phyloP scores from a whole-genome alignment of 495 filamentous ascomycete species.

The Hyaloscypha variabilis region DNA sequence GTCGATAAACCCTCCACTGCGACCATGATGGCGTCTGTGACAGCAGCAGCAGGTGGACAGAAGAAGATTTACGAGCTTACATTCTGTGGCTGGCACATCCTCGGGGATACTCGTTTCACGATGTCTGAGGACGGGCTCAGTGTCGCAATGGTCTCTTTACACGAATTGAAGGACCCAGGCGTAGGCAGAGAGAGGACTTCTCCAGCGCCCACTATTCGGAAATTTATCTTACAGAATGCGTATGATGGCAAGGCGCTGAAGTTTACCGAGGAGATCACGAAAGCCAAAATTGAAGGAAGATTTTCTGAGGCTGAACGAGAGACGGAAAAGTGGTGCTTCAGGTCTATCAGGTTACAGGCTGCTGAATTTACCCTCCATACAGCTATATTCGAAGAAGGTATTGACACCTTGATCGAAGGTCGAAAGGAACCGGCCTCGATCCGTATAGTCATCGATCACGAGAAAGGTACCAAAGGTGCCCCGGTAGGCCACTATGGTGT shows the following conservation, averaged over 20 bases:
- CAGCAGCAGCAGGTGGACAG: slow-evolving; percentile 52
- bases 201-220: slow-evolving; percentile 54
- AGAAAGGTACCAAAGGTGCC: slow-evolving; percentile 57
- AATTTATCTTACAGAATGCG: slow-evolving; percentile 67
- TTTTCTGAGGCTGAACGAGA: slow-evolving; percentile 80
- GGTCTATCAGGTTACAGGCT: slow-evolving; percentile 60
- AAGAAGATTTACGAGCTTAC: slow-evolving; percentile 62
- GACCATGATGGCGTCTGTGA: slow-evolving; percentile 56
- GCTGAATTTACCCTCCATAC: slow-evolving; percentile 69
- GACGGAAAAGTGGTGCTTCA: slow-evolving; percentile 75
- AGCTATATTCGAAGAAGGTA: slow-evolving; percentile 74
- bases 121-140: slow-evolving; percentile 74
- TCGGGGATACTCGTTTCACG: slow-evolving; percentile 73
- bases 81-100: slow-evolving; percentile 70
- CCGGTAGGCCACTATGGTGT: slow-evolving; percentile 70
- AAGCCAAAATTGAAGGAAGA: slow-evolving; percentile 83
- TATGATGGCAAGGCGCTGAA: slow-evolving; percentile 81
- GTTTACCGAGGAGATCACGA: slow-evolving; percentile 82
- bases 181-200: slow-evolving; percentile 50
- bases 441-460: slow-evolving; percentile 62
- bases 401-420: slow-evolving; percentile 53
- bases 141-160: slow-evolving; percentile 69
- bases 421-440: slow-evolving; percentile 59
- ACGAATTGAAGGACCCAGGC: slow-evolving; percentile 54
- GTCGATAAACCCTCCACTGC: slow-evolving; percentile 72